Percentiles rank a stretch among this genome's conserved stretches.
Conservation (phyloP, 345 rosid genomes). For the Salix purpurea region DNA sequence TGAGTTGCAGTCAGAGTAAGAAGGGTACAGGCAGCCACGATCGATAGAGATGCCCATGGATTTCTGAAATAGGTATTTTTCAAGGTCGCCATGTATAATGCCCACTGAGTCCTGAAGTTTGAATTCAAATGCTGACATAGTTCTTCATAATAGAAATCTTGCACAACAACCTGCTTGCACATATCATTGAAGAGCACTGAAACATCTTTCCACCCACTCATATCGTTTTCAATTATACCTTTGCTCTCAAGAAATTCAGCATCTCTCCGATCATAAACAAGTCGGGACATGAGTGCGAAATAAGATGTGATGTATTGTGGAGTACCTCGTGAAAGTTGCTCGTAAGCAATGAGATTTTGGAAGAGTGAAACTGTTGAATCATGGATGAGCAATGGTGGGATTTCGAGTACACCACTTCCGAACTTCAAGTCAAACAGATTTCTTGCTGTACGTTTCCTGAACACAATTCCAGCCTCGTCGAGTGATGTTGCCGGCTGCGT, state of each 20-base stretch:
- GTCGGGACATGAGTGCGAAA: constrained; percentile 4
- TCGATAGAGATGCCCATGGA: constrained; percentile 9
- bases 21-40: background rate
- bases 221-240: background rate
- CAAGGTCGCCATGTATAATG: background rate
- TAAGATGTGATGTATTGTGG: constrained; percentile 9
- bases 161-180: constrained; percentile 9
- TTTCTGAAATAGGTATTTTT: background rate
- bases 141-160: background rate
- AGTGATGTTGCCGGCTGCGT: constrained; percentile 10
- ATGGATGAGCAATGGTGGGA: constrained; percentile 25
- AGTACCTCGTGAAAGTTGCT: constrained; percentile 16
- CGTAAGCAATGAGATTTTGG: constrained; percentile 32
- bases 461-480: constrained; percentile 34
- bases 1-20: background rate
- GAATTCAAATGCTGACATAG: constrained; percentile 2
- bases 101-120: background rate
- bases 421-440: constrained; percentile 28
- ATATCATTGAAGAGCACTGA: constrained; percentile 9
- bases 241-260: background rate
- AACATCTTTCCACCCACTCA: constrained; percentile 9
- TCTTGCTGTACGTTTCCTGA: constrained; percentile 8
- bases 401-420: constrained; percentile 19
- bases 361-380: constrained; percentile 23
- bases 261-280: constrained; percentile 3